phyloP scores from a whole-genome alignment of 352 stramenopile genomes.

The Blastocystis sp. region DNA sequence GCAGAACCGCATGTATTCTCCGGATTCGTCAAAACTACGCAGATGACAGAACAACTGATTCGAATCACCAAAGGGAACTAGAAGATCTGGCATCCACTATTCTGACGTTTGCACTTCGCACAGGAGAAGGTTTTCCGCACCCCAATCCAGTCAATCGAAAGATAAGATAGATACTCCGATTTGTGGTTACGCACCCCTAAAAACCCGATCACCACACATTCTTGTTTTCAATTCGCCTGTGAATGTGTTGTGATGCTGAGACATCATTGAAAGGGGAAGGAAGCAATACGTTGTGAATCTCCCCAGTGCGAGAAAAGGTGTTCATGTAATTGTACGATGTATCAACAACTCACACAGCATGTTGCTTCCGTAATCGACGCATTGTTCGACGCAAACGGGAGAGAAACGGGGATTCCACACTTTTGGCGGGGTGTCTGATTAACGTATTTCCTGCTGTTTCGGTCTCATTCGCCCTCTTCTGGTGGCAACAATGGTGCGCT shows the following conservation, averaged over 20 bases:
- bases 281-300: too few species aligned
- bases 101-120: neutral
- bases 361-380: too few species aligned
- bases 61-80: slow-evolving; percentile 56
- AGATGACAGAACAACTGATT: neutral
- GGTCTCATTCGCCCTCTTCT: neutral
- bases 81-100: slow-evolving; percentile 40
- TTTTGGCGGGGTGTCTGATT: neutral
- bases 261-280: too few species aligned
- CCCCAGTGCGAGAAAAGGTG: too few species aligned
- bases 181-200: slow-evolving; percentile 42
- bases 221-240: too few species aligned
- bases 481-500: neutral
- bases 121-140: neutral
- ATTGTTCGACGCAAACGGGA: neutral
- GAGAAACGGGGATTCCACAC: neutral
- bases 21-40: slow-evolving; percentile 32
- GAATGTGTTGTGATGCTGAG: too few species aligned
- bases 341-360: too few species aligned
- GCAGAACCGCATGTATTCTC: neutral
- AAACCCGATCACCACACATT: slow-evolving; percentile 36
- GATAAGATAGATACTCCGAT: slow-evolving; percentile 9
- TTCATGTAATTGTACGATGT: too few species aligned
- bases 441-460: neutral
- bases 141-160: neutral